Percentiles rank a stretch among this genome's conserved stretches.
These are phyloP conservation scores for Aspergillus candidus DNA, from an alignment of 2,329 filamentous ascomycete genomes.

Conservation along the genomic window DNA sequence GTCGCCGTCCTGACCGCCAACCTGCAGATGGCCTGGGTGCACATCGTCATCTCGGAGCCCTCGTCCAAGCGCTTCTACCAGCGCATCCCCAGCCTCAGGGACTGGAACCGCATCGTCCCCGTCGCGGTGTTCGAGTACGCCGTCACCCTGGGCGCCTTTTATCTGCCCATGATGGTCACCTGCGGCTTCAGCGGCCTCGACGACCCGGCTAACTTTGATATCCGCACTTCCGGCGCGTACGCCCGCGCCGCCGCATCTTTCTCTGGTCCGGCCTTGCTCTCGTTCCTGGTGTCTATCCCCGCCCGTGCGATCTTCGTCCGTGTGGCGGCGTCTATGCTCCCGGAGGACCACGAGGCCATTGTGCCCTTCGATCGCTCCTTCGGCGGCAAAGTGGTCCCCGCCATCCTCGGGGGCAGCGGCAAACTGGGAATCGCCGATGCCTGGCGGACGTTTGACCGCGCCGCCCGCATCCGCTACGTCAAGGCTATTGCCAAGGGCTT, in stretches of 20 bases:
- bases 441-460: conserved; percentile 69
- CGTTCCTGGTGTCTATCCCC: conserved; percentile 65
- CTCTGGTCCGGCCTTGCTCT: conserved; percentile 43
- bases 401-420: conserved; percentile 65
- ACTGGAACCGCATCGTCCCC: conserved; percentile 65
- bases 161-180: conserved; percentile 41
- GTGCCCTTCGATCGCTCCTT: conserved; percentile 88
- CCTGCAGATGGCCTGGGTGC: conserved; percentile 72
- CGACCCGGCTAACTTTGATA: not conserved
- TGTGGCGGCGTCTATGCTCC: conserved; percentile 79
- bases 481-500: conserved; percentile 70
- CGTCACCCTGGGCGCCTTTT: conserved; percentile 44
- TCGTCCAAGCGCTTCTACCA: conserved; percentile 59
- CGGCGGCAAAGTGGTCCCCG: conserved; percentile 67
- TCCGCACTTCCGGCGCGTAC: no score
- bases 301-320: conserved; percentile 70
- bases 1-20: conserved; percentile 59
- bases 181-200: conserved; percentile 27
- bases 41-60: conserved; percentile 71
- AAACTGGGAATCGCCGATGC: conserved; percentile 67
- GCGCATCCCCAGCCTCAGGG: conserved; percentile 61
- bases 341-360: conserved; percentile 74
- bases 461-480: conserved; percentile 66
- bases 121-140: conserved; percentile 58
- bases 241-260: conserved; percentile 19